Evolutionary conservation across 768 basidiomycete species (phyloP).

Genomic region (Pleurotus tuber-regium): DNA sequence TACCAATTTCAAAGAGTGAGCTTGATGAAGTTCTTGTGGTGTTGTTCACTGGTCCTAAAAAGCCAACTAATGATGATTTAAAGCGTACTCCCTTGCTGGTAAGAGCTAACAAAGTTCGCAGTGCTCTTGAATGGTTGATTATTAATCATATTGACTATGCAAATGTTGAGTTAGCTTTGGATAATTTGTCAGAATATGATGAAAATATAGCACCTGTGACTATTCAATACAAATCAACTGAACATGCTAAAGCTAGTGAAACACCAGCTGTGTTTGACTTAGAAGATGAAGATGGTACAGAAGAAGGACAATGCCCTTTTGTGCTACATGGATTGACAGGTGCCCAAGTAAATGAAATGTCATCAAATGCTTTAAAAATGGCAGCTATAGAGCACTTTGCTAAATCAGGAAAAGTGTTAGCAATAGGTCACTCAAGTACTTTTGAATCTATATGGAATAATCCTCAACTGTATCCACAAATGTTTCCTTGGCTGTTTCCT

Average conservation of each 20-base stretch:
- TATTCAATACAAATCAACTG: conserved; percentile 21
- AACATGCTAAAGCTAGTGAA: conserved; percentile 10
- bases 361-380: conserved; percentile 16
- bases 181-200: conserved; percentile 22
- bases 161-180: conserved; percentile 26
- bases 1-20: conserved; percentile 30
- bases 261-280: conserved; percentile 11
- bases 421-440: too few relatives aligned
- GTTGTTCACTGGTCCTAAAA: too few relatives aligned
- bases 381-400: conserved; percentile 22
- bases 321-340: conserved; percentile 33
- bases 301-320: conserved; percentile 31
- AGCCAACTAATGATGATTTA: too few relatives aligned
- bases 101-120: conserved; percentile 16
- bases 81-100: conserved; percentile 36
- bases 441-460: too few relatives aligned
- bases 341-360: conserved; percentile 15
- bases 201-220: conserved; percentile 18
- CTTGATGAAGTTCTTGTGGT: conserved; percentile 30
- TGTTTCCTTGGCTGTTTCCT: conserved; percentile 33
- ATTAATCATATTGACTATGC: conserved; percentile 30
- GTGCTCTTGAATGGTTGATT: conserved; percentile 30
- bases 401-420: too few relatives aligned
- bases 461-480: too few relatives aligned
- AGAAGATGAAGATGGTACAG: conserved; percentile 20